These are phyloP conservation scores for Penicillium psychrosexuale DNA, from an alignment of 2,329 filamentous ascomycete species.

Conservation along the genomic window DNA sequence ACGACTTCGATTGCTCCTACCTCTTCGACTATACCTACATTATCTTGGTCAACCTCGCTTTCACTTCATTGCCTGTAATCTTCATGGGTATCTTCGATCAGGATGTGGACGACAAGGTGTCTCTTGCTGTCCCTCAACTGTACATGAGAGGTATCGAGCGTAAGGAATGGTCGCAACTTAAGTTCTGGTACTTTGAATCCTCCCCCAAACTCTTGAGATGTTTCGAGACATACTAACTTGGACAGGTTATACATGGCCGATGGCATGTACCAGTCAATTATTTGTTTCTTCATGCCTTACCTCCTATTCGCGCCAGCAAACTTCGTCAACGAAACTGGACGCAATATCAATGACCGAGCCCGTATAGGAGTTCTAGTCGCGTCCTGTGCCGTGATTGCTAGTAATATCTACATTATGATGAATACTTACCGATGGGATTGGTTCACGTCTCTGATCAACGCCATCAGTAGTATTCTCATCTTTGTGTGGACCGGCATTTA, in stretches of 20 bases:
- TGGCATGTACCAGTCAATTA: constrained; percentile 88
- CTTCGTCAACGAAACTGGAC: constrained; percentile 68
- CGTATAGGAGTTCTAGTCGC: constrained; percentile 86
- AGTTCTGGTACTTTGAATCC: constrained; percentile 75
- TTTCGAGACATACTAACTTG: constrained; percentile 27
- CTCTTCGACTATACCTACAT: constrained; percentile 98
- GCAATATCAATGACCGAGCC: constrained; percentile 72
- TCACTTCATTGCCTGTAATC: constrained; percentile 91
- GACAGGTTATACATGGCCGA: constrained; percentile 87
- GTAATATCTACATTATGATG: constrained; percentile 91
- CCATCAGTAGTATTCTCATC: constrained; percentile 78
- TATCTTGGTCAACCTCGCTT: constrained; percentile 91
- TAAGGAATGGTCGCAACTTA: constrained; percentile 89
- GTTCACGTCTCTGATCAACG: constrained; percentile 81
- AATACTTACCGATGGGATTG: constrained; percentile 99
- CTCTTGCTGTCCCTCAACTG: constrained; percentile 88
- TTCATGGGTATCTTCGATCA: constrained; percentile 97
- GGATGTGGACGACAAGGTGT: constrained; percentile 91
- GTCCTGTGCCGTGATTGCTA: constrained; percentile 77
- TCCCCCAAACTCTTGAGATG: background rate
- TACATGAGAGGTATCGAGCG: constrained; percentile 95
- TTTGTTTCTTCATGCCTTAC: constrained; percentile 91
- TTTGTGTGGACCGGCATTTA: constrained; percentile 97
- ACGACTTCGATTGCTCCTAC: constrained; percentile 94
- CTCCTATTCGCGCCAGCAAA: constrained; percentile 68